phyloP scores from a whole-genome alignment of 495 filamentous ascomycete species.

The Immersiella caudata region DNA sequence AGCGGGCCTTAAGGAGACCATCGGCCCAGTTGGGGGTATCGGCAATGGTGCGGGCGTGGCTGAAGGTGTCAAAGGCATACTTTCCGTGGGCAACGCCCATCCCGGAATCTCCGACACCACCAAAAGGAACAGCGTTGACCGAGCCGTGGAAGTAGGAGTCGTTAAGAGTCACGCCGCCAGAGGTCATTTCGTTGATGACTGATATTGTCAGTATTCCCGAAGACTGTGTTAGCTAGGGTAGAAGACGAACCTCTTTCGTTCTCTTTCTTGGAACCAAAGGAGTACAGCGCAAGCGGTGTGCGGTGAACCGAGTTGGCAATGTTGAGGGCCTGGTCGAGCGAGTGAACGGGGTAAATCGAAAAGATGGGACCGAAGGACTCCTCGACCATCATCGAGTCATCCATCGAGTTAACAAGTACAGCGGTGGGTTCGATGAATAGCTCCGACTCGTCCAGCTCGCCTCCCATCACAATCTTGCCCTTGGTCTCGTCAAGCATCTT shows the following conservation, averaged over 20 bases:
- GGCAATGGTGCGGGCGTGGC: conserved; percentile 74
- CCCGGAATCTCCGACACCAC: conserved; percentile 87
- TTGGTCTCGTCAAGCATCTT: conserved; percentile 78
- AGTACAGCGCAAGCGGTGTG: conserved; percentile 80
- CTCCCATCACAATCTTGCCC: conserved; percentile 85
- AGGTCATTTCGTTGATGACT: conserved; percentile 67
- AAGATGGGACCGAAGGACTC: conserved; percentile 93
- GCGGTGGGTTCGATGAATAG: conserved; percentile 86
- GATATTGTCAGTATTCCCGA: conserved; percentile 27
- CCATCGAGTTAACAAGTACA: conserved; percentile 69
- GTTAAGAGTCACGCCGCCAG: conserved; percentile 79
- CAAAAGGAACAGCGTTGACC: conserved; percentile 79
- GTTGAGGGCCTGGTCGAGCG: conserved; percentile 77
- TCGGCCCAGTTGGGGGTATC: conserved; percentile 84
- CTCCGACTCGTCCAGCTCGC: conserved; percentile 73
- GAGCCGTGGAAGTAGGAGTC: conserved; percentile 79
- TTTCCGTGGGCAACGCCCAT: conserved; percentile 82
- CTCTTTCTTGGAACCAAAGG: conserved; percentile 80
- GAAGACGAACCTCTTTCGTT: conserved; percentile 60
- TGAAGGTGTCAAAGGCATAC: conserved; percentile 83
- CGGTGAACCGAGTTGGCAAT: conserved; percentile 74
- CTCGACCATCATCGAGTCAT: conserved; percentile 75
- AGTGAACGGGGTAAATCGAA: conserved; percentile 71
- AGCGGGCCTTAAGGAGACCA: conserved; percentile 69
- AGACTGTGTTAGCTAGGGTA: background rate